These are phyloP conservation scores for Bryoerythrophyllum caledonicum DNA, from an alignment of 225 moss, liverwort and hornwort species.

Conservation along the genomic window DNA sequence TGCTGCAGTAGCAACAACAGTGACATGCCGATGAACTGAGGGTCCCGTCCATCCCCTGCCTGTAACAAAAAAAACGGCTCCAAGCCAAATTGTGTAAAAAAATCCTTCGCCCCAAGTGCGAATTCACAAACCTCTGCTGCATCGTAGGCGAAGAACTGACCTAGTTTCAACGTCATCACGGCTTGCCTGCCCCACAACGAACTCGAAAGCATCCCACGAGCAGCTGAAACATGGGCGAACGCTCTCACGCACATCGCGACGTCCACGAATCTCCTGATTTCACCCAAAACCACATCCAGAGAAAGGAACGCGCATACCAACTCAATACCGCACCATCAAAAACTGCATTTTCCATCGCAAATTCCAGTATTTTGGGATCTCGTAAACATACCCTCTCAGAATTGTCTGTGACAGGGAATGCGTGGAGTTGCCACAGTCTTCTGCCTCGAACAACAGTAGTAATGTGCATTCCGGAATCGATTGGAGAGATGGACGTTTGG, in stretches of 20 bases:
- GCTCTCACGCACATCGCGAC: constrained; percentile 38
- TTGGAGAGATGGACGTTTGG: too few species aligned
- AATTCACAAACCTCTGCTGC: background rate
- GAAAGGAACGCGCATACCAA: background rate
- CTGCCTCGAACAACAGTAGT: background rate
- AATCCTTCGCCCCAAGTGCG: background rate
- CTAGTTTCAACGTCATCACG: constrained; percentile 21
- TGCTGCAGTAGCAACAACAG: constrained; percentile 23
- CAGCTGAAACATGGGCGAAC: constrained; percentile 36
- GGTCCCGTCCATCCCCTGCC: constrained; percentile 35
- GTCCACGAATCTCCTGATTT: too few species aligned
- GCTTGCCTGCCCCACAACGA: constrained; percentile 35
- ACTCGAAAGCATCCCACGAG: constrained; percentile 38
- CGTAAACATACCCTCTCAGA: background rate
- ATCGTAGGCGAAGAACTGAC: constrained; percentile 8
- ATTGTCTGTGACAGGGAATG: background rate
- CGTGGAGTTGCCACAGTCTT: background rate
- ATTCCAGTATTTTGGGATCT: too few species aligned
- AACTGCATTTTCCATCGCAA: background rate
- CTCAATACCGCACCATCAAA: background rate
- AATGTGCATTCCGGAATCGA: background rate
- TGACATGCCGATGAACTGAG: constrained; percentile 24
- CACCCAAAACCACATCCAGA: background rate
- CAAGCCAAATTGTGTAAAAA: background rate
- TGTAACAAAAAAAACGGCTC: constrained; percentile 6